Evolutionary conservation across 768 basidiomycete genomes (phyloP).

Genomic region (Leccinellum albellum): DNA sequence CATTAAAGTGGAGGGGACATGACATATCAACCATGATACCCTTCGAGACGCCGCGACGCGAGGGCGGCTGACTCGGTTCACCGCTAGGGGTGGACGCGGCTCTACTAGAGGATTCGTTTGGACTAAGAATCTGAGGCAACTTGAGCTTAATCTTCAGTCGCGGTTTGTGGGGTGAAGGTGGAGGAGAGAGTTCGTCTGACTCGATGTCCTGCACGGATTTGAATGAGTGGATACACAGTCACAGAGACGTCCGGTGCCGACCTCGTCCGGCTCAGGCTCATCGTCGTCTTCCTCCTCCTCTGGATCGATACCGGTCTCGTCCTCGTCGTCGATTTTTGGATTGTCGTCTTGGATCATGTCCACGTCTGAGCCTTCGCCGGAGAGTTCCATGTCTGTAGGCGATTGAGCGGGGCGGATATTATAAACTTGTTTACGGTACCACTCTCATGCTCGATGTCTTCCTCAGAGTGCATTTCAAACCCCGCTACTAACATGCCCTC

Average conservation of each 20-base stretch:
- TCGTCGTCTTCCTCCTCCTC: constrained; percentile 32
- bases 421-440: not conserved
- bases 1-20: not conserved
- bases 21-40: constrained; percentile 6
- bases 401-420: constrained; percentile 2
- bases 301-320: constrained; percentile 32
- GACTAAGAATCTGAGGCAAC: constrained; percentile 39
- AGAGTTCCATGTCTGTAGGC: constrained; percentile 23
- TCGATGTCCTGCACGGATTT: constrained; percentile 28
- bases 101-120: constrained; percentile 31
- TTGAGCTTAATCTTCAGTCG: constrained; percentile 63
- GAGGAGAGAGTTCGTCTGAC: constrained; percentile 33
- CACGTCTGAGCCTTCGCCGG: constrained; percentile 28
- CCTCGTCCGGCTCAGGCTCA: constrained; percentile 14
- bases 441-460: constrained; percentile 4
- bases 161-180: constrained; percentile 34
- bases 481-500: constrained; percentile 15
- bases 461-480: constrained; percentile 19
- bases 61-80: constrained; percentile 22
- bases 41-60: constrained; percentile 24
- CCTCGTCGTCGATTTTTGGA: constrained; percentile 35
- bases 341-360: constrained; percentile 35
- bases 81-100: constrained; percentile 23
- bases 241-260: not conserved
- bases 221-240: not conserved